These are phyloP conservation scores for Colletotrichum sp. DNA, from an alignment of 2,329 filamentous ascomycete genomes.

Conservation along the genomic window DNA sequence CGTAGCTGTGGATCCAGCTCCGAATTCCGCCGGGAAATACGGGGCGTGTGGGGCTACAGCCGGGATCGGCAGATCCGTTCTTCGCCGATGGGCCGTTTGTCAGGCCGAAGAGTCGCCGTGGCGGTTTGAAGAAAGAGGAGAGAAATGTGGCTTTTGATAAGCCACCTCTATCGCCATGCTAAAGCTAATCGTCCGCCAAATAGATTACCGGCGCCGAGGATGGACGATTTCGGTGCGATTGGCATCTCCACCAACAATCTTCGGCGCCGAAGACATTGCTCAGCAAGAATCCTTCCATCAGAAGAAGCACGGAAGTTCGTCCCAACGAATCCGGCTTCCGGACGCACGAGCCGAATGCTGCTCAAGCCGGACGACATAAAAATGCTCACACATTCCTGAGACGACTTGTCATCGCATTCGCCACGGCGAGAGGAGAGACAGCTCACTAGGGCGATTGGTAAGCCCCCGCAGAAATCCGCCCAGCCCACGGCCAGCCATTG, in stretches of 20 bases:
- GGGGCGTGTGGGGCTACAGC: not conserved
- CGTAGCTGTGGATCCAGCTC: not conserved
- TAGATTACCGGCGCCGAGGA: not conserved
- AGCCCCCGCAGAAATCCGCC: not conserved
- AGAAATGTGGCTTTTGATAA: not conserved
- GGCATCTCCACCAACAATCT: not conserved
- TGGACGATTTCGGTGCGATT: not conserved
- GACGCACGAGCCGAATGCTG: slow-evolving; percentile 2
- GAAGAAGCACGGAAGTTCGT: not conserved
- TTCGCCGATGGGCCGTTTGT: not conserved
- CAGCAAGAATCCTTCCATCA: not conserved
- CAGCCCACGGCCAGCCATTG: not conserved
- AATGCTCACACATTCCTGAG: slow-evolving; percentile 17
- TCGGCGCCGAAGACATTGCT: not conserved
- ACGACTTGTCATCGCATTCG: not conserved
- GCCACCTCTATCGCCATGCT: not conserved
- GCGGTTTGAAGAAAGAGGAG: not conserved
- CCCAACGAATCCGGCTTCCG: not conserved
- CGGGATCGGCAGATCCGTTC: not conserved
- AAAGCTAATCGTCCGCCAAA: not conserved
- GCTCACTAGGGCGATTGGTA: slow-evolving; percentile 1
- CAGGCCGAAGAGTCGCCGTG: not conserved
- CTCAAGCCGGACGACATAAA: not conserved
- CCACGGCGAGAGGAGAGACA: not conserved
- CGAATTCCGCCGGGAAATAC: not conserved